Evolutionary conservation across 2,329 filamentous ascomycete species (phyloP).

Genomic region (Plenodomus lindquistii): DNA sequence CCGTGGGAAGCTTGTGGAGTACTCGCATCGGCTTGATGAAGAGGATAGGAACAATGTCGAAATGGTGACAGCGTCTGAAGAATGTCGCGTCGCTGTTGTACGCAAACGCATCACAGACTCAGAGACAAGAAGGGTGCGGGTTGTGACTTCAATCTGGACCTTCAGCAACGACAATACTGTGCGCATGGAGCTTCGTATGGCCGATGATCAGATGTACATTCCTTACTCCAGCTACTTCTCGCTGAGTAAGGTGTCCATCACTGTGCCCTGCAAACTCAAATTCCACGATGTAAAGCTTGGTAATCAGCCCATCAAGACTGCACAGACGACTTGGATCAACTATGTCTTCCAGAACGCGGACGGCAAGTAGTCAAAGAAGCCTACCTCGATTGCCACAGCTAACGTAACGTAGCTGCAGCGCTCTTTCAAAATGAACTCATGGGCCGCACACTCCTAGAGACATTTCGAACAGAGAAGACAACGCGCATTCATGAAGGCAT

Average conservation of each 20-base stretch:
- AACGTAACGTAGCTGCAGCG: constrained; percentile 30
- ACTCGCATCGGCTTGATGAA: constrained; percentile 44
- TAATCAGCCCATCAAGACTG: constrained; percentile 34
- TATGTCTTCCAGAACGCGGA: constrained; percentile 46
- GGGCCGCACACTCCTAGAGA: constrained; percentile 49
- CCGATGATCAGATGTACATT: constrained; percentile 47
- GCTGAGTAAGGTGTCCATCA: constrained; percentile 49
- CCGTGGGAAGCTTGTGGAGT: constrained; percentile 47
- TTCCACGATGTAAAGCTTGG: constrained; percentile 47
- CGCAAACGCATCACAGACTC: constrained; percentile 47
- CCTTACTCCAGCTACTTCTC: constrained; percentile 53
- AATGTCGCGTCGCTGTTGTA: constrained; percentile 49
- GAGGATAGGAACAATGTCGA: constrained; percentile 44
- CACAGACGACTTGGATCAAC: constrained; percentile 51
- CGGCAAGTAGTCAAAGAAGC: constrained; percentile 15
- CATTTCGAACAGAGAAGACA: constrained; percentile 50
- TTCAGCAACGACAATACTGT: constrained; percentile 49
- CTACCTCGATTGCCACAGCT: not conserved
- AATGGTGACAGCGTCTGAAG: constrained; percentile 44
- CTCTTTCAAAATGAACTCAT: constrained; percentile 53
- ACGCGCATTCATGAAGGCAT: constrained; percentile 51
- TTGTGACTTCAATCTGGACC: constrained; percentile 52
- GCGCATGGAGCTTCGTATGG: constrained; percentile 50
- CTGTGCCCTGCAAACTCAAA: constrained; percentile 43
- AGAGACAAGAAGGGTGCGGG: constrained; percentile 37